Evolutionary conservation across 805 yeast species (phyloP).

Genomic region (Kuraishia molischiana): DNA sequence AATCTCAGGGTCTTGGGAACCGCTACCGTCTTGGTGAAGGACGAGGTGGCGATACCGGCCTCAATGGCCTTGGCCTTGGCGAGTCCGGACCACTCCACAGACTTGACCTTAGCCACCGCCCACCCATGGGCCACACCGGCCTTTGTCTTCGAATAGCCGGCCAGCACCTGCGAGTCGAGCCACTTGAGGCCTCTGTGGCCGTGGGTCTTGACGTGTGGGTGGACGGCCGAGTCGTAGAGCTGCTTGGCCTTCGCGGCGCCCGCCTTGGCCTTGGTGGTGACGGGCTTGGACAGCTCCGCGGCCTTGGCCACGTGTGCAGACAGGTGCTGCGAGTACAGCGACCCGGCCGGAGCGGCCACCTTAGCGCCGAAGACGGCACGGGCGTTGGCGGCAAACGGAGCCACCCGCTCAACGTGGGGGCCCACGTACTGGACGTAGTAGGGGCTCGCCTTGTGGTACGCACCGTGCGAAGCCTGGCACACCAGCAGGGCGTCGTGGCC

Average conservation of each 20-base stretch:
- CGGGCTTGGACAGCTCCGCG: background rate
- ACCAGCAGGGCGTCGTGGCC: background rate
- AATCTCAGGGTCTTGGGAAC: background rate
- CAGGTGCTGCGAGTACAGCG: background rate
- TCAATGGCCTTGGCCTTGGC: background rate
- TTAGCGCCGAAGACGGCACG: background rate
- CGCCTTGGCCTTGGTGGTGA: background rate
- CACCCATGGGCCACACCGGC: background rate
- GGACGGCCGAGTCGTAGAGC: background rate
- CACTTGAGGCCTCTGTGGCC: background rate
- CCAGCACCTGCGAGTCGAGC: background rate
- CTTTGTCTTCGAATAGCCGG: background rate
- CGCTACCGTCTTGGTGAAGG: background rate
- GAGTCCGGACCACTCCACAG: background rate
- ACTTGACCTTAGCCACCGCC: background rate
- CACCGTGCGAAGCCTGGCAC: background rate
- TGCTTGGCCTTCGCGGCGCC: background rate
- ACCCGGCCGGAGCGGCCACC: background rate
- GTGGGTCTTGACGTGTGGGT: background rate
- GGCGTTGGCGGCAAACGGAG: background rate
- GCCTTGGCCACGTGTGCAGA: background rate
- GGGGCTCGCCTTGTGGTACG: background rate
- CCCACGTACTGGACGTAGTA: constrained; percentile 1
- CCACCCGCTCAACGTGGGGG: background rate
- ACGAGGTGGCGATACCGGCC: background rate